Percentiles rank a stretch among this genome's conserved stretches.
These are phyloP conservation scores for Teratosphaeria gauchensis DNA, from an alignment of 2,329 filamentous ascomycete species.

Conservation along the genomic window DNA sequence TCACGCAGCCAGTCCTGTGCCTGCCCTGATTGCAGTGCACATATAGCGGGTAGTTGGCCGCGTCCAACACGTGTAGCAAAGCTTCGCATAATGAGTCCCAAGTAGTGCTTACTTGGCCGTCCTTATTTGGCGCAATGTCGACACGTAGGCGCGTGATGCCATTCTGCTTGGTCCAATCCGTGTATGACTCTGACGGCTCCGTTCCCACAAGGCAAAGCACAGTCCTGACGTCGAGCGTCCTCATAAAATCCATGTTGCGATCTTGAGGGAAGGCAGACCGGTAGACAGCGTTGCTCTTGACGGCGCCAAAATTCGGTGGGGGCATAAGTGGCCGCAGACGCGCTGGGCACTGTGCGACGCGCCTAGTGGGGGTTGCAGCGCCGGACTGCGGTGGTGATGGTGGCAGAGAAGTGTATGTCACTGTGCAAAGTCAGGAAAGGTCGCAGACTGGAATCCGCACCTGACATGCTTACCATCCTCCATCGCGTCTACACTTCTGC, in stretches of 20 bases:
- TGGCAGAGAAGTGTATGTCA: constrained; percentile 12
- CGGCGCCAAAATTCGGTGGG: constrained; percentile 69
- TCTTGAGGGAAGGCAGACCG: constrained; percentile 69
- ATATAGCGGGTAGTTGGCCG: constrained; percentile 66
- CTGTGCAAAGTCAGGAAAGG: constrained; percentile 1
- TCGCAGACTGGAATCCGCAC: neutral
- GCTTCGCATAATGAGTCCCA: constrained; percentile 59
- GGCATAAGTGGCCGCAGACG: constrained; percentile 31
- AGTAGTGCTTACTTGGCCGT: constrained; percentile 51
- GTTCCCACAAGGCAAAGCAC: constrained; percentile 55
- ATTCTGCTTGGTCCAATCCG: constrained; percentile 53
- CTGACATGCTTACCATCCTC: constrained; percentile 2
- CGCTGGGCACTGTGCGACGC: constrained; percentile 16
- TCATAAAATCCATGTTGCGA: constrained; percentile 61
- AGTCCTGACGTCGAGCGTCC: constrained; percentile 61
- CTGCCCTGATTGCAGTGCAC: constrained; percentile 93
- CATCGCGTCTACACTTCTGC: constrained; percentile 1
- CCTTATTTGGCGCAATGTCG: constrained; percentile 81
- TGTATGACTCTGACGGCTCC: constrained; percentile 39
- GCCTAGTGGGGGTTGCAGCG: constrained; percentile 11
- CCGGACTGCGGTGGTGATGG: constrained; percentile 18
- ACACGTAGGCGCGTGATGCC: constrained; percentile 66
- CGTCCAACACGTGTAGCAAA: constrained; percentile 60
- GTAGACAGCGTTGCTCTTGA: constrained; percentile 63
- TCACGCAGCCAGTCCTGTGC: constrained; percentile 85